Base-by-base conservation (phyloP, 345 rosid genomes). In the Pseudoturritis turrita region DNA sequence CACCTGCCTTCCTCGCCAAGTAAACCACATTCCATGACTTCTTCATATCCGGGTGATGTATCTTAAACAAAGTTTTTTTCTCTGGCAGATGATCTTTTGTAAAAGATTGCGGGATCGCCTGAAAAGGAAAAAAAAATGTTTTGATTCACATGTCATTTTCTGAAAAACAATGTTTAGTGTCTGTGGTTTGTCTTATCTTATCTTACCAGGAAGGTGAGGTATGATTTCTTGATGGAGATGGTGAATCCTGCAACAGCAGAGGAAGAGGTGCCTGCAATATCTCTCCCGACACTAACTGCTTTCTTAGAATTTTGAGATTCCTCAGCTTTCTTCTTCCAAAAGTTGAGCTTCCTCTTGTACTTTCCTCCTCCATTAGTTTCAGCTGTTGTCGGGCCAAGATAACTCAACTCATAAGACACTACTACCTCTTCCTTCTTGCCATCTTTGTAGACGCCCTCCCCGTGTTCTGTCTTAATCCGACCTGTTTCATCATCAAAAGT, bases 401-500 rank as follows among this genome's bases (percentile, higher is more conserved):
- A 10, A 41, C 51, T 61, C 23, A 15, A 40, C 13, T 41, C 40
- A 31, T 43, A 6, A 45, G 69, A 4, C 6, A 23, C 33, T 6
- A 3, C 15, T 7, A 15, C 4, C 15, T 66, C 61, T 25, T 31
- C 29, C 4, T 21, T 59, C 33, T 59, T 56, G 7, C 1, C 62
- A 56, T 35, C 15, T 10, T 10, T 8, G 33, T 29, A 4, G 33
- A 29, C 33, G 1, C 33, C 8, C 7, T 29, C 26, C 10, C 15
- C 12, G 12, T 26, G 35, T 21, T 65, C 58, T 14, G n/a, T 49
- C 19, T 50, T 36, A 11, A 50, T 0, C 28, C 58, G 14, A 15
- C 35, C 46, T 64, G 57, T 40, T 41, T 61, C 65, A 51, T 51
- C 33, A 36, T 36, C 19, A 35, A 36, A 21, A 49, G 3, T 4